Evolutionary conservation across 1,284 basidiomycete genomes (phyloP), one percentile per base, ranked within the genome.

Genomic region (Neolentinus lepideus): DNA sequence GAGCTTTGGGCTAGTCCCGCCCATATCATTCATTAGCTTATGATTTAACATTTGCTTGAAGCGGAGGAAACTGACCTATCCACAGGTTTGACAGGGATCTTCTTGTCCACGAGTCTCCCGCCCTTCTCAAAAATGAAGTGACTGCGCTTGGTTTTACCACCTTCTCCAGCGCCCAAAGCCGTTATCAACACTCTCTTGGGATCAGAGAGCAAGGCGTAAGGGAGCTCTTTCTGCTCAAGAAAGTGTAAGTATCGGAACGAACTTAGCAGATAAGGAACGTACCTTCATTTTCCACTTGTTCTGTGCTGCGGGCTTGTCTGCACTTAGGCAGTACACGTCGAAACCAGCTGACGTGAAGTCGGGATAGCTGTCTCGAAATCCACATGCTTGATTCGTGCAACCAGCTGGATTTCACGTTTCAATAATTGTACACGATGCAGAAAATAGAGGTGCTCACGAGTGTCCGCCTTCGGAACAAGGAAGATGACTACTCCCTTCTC

Each of bases 81-180:
- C 0, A 67, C 84, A 1, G 93, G 88, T 65, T 92, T 90, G 54
- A 95, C 92, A 1, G 90, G 89, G 6, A 91, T 75, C 64, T 84
- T 84, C 71, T 84, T 89, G 29, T 94, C 87, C 14, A 94, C 70
- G 38, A 96, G 75, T 68, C 90, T 90, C 1, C 92, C 94, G 9
- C 90, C 91, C 69, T 91, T 89, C 61, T 83, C 90, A 62, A 96
- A 94, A 60, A 96, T 81, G 69, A 95, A 95, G 69, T 95, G 92
- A 59, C 89, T 92, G 19, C 93, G 82, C 70, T 90, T 89, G 47
- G 90, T 92, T 73, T 84, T 90, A 48, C 86, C 89, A 2, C 85
- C 88, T 50, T 84, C 83, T 1, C 82, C 87, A 1, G 93, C 92
- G 14, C 94, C 94, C 35, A 98, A 78, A 8, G 83, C 83, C 52